Evolutionary conservation across 148 eudicot genomes (phyloP), one percentile per base, ranked within the genome.

Genomic region (Silene conica): DNA sequence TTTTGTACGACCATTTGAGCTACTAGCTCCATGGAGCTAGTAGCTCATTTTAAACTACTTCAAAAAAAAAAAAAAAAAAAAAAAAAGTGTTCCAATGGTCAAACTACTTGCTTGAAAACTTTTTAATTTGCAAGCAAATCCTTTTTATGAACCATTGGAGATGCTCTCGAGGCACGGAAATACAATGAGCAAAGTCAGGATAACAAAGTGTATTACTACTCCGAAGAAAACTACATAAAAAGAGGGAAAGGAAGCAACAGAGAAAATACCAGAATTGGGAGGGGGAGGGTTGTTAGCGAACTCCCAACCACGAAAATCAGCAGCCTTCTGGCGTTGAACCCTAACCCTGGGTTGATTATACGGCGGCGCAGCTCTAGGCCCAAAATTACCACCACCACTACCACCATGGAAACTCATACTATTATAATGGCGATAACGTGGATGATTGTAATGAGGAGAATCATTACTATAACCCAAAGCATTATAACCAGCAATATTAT

Each of bases 301-400:
- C 78, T 91, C 93, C 96, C 96, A 91, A 46, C 58, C 38, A 66
- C 96, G 82, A 71, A 61, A 86, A 77, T 91, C 90, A 21, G 77
- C 73, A 0, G 88, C 80, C 73, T 73, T 88, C 50, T 76, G 43
- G 67, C 83, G 74, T n/a, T 23, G 67, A 22, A 57, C 72, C 15
- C 50, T 45, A 65, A 8, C 50, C 12, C 22, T 38, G 20, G 56
- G 46, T 28, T 58, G 78, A 73, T 73, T 73, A 26, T 65, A 61
- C 23, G 73, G 72, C 73, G 65, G 83, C 15, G 71, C 18, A 25
- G 61, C 45, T 69, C 79, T 28, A 59, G 68, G 50, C 48, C 58
- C 72, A 20, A 20, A 43, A 48, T 22, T 21, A 69, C 79, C 79
- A 16, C 73, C 79, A 45, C 34, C 54, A 16, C 70, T 25, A 5